Evolutionary conservation across 495 filamentous ascomycete genomes (phyloP).

Genomic region (Aspergillus taichungensis): DNA sequence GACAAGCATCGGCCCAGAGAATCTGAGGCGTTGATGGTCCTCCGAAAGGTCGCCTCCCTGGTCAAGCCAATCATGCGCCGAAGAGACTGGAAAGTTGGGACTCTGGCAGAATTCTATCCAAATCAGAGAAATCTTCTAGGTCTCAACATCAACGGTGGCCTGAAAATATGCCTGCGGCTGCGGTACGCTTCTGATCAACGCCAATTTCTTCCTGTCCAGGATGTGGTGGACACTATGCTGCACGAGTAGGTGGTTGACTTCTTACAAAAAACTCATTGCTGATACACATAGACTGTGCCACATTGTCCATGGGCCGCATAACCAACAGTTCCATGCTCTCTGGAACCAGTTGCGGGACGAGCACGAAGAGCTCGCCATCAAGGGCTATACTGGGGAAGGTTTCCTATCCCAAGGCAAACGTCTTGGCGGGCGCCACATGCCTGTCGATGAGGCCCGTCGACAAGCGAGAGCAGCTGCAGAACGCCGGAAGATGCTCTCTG

Average conservation of each 20-base stretch:
- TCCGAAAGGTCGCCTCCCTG: slow-evolving; percentile 77
- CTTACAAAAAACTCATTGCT: slow-evolving; percentile 2
- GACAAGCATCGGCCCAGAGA: slow-evolving; percentile 61
- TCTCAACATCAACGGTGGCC: slow-evolving; percentile 67
- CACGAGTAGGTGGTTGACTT: slow-evolving; percentile 56
- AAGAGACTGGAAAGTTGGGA: slow-evolving; percentile 68
- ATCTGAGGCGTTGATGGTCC: slow-evolving; percentile 69
- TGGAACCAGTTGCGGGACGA: slow-evolving; percentile 88
- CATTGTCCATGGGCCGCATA: slow-evolving; percentile 74
- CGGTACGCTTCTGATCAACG: slow-evolving; percentile 66
- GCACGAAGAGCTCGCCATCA: slow-evolving; percentile 59
- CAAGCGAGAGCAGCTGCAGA: slow-evolving; percentile 70
- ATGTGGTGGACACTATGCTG: slow-evolving; percentile 84
- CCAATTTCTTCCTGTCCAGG: slow-evolving; percentile 73
- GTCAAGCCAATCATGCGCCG: slow-evolving; percentile 96
- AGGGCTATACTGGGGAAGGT: slow-evolving; percentile 89
- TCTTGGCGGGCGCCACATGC: slow-evolving; percentile 60
- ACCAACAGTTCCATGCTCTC: slow-evolving; percentile 70
- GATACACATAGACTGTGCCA: slow-evolving; percentile 55
- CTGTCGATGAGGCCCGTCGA: slow-evolving; percentile 66
- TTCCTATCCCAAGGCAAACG: slow-evolving; percentile 69
- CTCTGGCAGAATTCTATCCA: slow-evolving; percentile 81
- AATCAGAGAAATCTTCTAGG: slow-evolving; percentile 65
- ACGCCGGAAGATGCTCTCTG: slow-evolving; percentile 47
- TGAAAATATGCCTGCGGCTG: slow-evolving; percentile 76